phyloP scores from a whole-genome alignment of 2,329 filamentous ascomycete species.

The Akanthomyces uredinophilus region DNA sequence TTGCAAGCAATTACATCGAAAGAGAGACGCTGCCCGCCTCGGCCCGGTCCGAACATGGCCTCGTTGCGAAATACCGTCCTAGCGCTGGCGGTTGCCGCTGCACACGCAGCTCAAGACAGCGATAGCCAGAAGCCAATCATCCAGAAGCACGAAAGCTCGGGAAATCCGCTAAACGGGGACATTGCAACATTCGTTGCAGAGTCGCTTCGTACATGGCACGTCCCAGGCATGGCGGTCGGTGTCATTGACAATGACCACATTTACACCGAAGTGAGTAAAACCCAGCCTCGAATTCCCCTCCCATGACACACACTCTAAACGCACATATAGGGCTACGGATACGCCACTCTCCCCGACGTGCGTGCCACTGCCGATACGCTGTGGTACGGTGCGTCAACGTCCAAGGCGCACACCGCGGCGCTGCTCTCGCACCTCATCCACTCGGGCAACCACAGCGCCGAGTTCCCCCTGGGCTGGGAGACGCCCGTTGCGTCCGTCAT shows the following conservation, averaged over 20 bases:
- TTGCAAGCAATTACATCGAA: not conserved
- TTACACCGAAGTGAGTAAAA: constrained; percentile 31
- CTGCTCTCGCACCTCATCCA: constrained; percentile 46
- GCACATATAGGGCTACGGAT: constrained; percentile 24
- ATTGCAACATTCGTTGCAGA: constrained; percentile 14
- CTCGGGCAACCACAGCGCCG: constrained; percentile 27
- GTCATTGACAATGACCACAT: constrained; percentile 41
- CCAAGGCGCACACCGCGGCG: constrained; percentile 50
- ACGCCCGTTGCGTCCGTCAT: constrained; percentile 43
- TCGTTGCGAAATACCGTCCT: not conserved
- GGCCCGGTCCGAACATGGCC: not conserved
- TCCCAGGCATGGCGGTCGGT: constrained; percentile 45
- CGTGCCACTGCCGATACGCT: constrained; percentile 42
- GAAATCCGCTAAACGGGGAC: constrained; percentile 16
- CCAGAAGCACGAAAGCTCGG: not conserved
- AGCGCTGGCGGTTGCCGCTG: not conserved
- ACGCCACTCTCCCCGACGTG: constrained; percentile 31
- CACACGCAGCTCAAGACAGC: not conserved
- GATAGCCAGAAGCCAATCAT: constrained; percentile 9
- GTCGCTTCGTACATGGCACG: constrained; percentile 33
- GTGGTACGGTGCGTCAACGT: constrained; percentile 51
- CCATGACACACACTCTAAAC: not conserved
- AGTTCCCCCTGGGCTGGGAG: constrained; percentile 36
- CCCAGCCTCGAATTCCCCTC: not conserved
- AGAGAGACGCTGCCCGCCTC: not conserved